Conservation (phyloP, 2,329 filamentous ascomycete genomes). For the Fusarium azukiicola region DNA sequence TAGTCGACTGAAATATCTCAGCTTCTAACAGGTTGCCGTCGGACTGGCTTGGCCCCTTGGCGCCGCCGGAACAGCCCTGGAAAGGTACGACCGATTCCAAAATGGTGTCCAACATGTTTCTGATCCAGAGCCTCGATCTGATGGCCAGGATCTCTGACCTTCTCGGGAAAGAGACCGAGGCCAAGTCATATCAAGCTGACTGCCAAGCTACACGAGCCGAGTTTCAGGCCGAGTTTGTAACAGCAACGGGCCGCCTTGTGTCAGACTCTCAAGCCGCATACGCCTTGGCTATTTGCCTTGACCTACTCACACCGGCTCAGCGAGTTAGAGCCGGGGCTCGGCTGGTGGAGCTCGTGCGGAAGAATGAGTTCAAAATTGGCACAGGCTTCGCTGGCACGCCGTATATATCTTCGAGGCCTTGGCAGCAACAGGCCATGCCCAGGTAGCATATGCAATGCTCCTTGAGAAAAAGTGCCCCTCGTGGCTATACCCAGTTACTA, state of each 20-base stretch:
- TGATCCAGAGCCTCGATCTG: slow-evolving; percentile 39
- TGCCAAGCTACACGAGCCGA: no score
- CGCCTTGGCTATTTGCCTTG: not conserved
- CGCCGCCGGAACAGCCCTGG: slow-evolving; percentile 62
- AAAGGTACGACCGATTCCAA: slow-evolving; percentile 60
- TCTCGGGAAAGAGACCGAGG: no score
- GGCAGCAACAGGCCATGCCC: slow-evolving; percentile 50
- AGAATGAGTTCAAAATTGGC: slow-evolving; percentile 56
- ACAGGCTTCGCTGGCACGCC: slow-evolving; percentile 68
- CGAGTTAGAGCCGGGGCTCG: no score
- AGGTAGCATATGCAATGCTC: slow-evolving; percentile 69
- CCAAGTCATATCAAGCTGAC: no score
- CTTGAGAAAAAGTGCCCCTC: slow-evolving; percentile 66
- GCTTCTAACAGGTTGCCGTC: no score
- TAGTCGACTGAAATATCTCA: no score
- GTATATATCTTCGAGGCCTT: slow-evolving; percentile 60
- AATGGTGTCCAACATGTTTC: slow-evolving; percentile 68
- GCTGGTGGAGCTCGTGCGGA: no score
- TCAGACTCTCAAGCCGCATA: slow-evolving; percentile 11
- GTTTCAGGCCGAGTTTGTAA: not conserved
- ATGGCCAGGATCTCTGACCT: no score
- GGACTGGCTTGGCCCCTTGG: slow-evolving; percentile 70
- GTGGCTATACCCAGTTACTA: slow-evolving; percentile 70
- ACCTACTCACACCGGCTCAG: no score
- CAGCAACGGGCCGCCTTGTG: not conserved